Percentiles rank a stretch among this genome's conserved stretches.
Evolutionary conservation across 176 grass and related monocot species (phyloP).

Genomic region (Musa beccarii): DNA sequence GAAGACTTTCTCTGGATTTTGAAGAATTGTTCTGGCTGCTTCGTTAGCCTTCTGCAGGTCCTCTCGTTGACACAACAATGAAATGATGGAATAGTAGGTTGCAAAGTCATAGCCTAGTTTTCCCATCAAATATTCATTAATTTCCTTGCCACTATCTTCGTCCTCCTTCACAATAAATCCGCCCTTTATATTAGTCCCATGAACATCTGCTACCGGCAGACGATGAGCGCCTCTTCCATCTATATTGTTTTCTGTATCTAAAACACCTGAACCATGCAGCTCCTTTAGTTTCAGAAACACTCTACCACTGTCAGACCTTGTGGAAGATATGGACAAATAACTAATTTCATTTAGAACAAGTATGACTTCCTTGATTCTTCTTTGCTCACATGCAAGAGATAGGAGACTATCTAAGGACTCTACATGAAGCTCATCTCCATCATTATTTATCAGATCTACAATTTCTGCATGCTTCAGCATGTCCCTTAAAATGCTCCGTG

Average conservation of each 20-base stretch:
- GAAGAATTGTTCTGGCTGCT: slow-evolving; percentile 68
- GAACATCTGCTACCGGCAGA: slow-evolving; percentile 22
- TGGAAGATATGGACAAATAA: slow-evolving; percentile 37
- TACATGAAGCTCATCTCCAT: slow-evolving; percentile 47
- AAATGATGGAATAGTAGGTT: slow-evolving; percentile 65
- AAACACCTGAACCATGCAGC: slow-evolving; percentile 23
- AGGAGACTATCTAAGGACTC: slow-evolving; percentile 56
- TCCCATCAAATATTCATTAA: slow-evolving; percentile 30
- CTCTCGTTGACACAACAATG: slow-evolving; percentile 59
- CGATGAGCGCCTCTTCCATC: slow-evolving; percentile 18
- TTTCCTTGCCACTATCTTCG: slow-evolving; percentile 28
- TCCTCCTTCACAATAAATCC: slow-evolving; percentile 14
- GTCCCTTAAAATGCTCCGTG: slow-evolving; percentile 57
- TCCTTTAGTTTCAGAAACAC: slow-evolving; percentile 32
- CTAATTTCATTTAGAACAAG: slow-evolving; percentile 66
- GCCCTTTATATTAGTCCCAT: slow-evolving; percentile 31
- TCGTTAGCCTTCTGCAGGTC: slow-evolving; percentile 54
- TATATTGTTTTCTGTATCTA: slow-evolving; percentile 23
- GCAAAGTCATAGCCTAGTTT: slow-evolving; percentile 57
- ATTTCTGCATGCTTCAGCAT: slow-evolving; percentile 66
- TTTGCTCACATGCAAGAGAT: slow-evolving; percentile 66
- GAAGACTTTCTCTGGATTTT: slow-evolving; percentile 46
- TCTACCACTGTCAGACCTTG: slow-evolving; percentile 23
- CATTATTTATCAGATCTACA: slow-evolving; percentile 48
- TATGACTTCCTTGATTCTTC: slow-evolving; percentile 60